Percentiles rank a stretch among this genome's conserved stretches.
phyloP scores from a whole-genome alignment of 78 protist species.

The Polysphondylium violaceum region DNA sequence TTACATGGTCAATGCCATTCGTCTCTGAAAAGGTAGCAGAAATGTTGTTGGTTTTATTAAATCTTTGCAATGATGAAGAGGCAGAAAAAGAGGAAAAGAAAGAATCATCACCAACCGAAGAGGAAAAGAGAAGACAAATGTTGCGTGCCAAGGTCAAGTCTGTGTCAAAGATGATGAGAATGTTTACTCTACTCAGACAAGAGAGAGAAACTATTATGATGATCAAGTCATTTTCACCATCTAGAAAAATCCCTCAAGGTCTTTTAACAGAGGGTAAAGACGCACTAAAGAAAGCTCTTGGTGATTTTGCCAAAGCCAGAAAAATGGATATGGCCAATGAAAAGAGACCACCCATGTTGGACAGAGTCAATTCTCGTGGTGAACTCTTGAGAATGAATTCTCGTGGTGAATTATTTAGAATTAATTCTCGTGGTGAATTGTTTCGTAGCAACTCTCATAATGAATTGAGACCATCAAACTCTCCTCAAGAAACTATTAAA shows the following conservation, averaged over 20 bases:
- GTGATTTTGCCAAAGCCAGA: conserved; percentile 80
- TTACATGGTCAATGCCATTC: conserved; percentile 99
- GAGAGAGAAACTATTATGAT: conserved; percentile 92
- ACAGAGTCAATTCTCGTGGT: conserved; percentile 51
- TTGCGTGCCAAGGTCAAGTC: conserved; percentile 86
- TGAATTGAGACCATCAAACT: conserved; percentile 52
- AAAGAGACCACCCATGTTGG: conserved; percentile 73
- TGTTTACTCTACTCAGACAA: conserved; percentile 89
- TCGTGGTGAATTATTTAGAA: conserved; percentile 73
- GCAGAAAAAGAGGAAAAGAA: conserved; percentile 74
- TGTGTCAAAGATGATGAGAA: conserved; percentile 88
- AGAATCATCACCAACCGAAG: conserved; percentile 16
- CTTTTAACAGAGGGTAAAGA: conserved; percentile 87
- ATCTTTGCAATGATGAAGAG: conserved; percentile 87
- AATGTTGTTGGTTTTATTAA: conserved; percentile 46
- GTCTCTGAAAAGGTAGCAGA: conserved; percentile 96
- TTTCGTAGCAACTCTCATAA: conserved; percentile 54
- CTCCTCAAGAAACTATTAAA: conserved; percentile 68
- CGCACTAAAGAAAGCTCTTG: conserved; percentile 55
- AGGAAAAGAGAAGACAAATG: conserved; percentile 77
- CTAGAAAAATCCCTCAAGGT: conserved; percentile 90
- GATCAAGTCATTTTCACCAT: conserved; percentile 92
- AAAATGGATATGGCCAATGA: conserved; percentile 80
- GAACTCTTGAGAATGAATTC: conserved; percentile 65
- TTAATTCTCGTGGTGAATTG: conserved; percentile 52